Percentiles rank a stretch among this genome's conserved stretches.
Evolutionary conservation across 192 early-diverging fungal genomes (phyloP).

Genomic region (Podila horticola): DNA sequence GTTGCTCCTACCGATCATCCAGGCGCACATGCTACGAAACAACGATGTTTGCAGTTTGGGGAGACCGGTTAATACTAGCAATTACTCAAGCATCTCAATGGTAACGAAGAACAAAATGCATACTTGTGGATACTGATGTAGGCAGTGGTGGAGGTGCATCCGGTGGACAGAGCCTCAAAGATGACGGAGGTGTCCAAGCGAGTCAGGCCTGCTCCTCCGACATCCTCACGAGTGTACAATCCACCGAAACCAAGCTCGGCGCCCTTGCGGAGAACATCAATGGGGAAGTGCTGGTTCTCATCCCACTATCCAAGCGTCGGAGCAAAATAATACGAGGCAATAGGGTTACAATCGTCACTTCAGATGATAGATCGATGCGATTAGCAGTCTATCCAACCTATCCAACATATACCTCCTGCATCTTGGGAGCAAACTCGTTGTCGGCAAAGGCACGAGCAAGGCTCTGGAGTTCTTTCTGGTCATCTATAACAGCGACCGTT

Average conservation of each 20-base stretch:
- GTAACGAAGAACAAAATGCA: background rate
- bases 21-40: slow-evolving; percentile 55
- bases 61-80: background rate
- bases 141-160: slow-evolving; percentile 63
- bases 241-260: slow-evolving; percentile 69
- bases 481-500: slow-evolving; percentile 36
- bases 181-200: slow-evolving; percentile 63
- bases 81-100: background rate
- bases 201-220: slow-evolving; percentile 60
- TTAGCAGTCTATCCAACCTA: too few relatives aligned
- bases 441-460: slow-evolving; percentile 62
- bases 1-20: slow-evolving; percentile 61
- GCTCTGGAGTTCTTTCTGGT: slow-evolving; percentile 58
- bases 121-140: slow-evolving; percentile 69
- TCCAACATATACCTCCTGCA: slow-evolving; percentile 53
- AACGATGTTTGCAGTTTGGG: background rate
- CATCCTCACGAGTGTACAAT: slow-evolving; percentile 55
- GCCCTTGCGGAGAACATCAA: slow-evolving; percentile 58
- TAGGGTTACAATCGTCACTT: too few relatives aligned
- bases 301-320: slow-evolving; percentile 56
- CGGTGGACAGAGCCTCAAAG: slow-evolving; percentile 65
- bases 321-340: background rate
- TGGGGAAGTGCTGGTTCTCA: slow-evolving; percentile 58
- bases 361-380: too few relatives aligned
- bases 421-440: slow-evolving; percentile 65